Base-by-base conservation (phyloP, 1,284 basidiomycete species). In the Golubevia sp. region DNA sequence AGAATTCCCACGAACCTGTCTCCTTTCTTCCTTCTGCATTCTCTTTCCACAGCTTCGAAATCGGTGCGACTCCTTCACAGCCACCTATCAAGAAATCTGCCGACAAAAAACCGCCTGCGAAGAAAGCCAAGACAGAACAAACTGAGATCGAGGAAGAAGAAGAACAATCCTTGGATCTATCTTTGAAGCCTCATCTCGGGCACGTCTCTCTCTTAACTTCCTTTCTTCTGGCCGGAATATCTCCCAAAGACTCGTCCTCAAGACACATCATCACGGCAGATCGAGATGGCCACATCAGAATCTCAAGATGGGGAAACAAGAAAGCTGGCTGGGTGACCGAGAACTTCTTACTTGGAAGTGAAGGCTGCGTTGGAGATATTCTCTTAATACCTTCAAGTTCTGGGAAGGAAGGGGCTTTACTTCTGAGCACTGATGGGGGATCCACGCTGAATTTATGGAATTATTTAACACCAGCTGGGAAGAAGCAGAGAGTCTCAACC, bases 231-330 rank as follows among this genome's bases (percentile, higher is more conserved):
- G 60, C 74, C n/a, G 64, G 66, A 8, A 56, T 48, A 27, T 50
- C 57, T 4, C 56, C 52, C 11, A 7, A 44, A 2, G 53, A 55
- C 11, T 53, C 66, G 21, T 69, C 74, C 3, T 63, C 60, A 24
- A 38, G 60, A 0, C 70, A 64, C 63, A 68, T 81, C 49, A 61
- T 81, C 51, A 76, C 73, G 0, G 66, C 71, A 20, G 79, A 81
- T 55, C 68, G 79, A n/a, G 79, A 81, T 63, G 79, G 79, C 63
- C 79, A 81, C 62, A 79, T 81, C 26, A 70, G 79, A n/a, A 67
- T 81, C 26, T 81, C 79, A 7, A 66, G 79, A 34, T 81, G 79
- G 79, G 77, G 79, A 3, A 48, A 65, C 2, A 59, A 63, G 48
- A 71, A 74, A 3, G 60, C 71, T 13, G 74, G 68, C 0, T 69